Base-by-base conservation (phyloP, 2,329 filamentous ascomycete species). In the Trichoderma afroharzianum region DNA sequence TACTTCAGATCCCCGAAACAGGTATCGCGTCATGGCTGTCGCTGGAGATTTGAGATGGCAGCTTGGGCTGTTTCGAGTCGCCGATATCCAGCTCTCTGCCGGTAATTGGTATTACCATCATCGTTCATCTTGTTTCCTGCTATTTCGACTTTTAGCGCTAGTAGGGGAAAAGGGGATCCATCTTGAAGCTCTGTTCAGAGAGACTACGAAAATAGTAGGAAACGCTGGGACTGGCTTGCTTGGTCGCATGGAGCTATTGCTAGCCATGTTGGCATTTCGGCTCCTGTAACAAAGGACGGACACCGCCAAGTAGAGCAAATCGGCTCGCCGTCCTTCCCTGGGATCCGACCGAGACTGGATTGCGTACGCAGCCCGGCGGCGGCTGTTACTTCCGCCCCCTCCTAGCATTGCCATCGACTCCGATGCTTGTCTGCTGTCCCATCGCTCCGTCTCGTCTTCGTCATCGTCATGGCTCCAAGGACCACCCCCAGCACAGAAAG, bases 1-100 rank as follows among this genome's bases (percentile, higher is more conserved):
- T 53, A 14, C 21, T 24, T 66, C 62, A 47, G n/a, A 58, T 50
- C 33, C 68, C 64, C 64, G 30, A 66, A 70, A 70, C 53, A 53
- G 69, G 62, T 30, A 64, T 71, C 69, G 69, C 69, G 53, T 15
- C 24, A 63, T 71, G 69, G 69, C 69, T 67, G 69, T 71, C 69
- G 69, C 69, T 71, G 30, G 24, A 62, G 12, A 32, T 55, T 57
- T n/a, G 59, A 39, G 57, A 63, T 33, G 43, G 67, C 57, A 53
- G 30, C 28, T 62, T 53, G 53, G 57, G 21, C 39, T 33, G n/a
- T 24, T 18, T 50, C 28, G 39, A 62, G 26, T 62, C 39, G 57
- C 66, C 57, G 66, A 68, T 43, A 68, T 30, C 66, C 57, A 68
- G 33, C 55, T 59, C 50, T 30, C 53, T 32, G n/a, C 57, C 57